A percentile compares a stretch with the other conserved stretches of the same genome.
phyloP scores from a whole-genome alignment of 352 stramenopile species.

The Globisporangium polare region DNA sequence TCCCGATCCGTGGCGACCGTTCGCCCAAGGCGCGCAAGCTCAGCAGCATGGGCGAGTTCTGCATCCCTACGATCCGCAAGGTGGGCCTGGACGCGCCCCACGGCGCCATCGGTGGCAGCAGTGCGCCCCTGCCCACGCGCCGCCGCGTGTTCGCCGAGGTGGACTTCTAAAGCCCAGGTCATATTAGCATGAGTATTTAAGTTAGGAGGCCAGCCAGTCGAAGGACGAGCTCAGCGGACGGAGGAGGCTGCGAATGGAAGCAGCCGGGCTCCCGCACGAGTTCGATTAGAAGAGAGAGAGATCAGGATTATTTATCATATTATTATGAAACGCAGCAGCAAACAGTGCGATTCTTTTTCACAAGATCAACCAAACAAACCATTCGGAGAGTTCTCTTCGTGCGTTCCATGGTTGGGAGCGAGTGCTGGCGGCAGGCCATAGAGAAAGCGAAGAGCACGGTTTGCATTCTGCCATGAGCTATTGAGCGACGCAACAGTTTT shows the following conservation, averaged over 20 bases:
- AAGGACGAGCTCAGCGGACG: neutral
- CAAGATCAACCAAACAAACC: neutral
- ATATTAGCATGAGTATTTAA: constrained; percentile 10
- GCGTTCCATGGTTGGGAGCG: neutral
- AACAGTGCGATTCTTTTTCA: neutral
- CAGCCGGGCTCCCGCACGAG: neutral
- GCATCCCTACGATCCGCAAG: constrained; percentile 38
- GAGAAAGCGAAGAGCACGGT: no score
- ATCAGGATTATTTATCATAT: constrained; percentile 19
- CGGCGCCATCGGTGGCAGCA: constrained; percentile 7
- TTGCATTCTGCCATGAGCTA: no score
- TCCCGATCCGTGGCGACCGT: constrained; percentile 30
- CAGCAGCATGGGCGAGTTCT: constrained; percentile 40
- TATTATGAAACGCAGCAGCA: constrained; percentile 9
- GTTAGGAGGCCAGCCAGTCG: neutral
- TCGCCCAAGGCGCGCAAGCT: constrained; percentile 61
- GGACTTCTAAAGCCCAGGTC: constrained; percentile 34
- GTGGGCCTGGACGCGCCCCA: constrained; percentile 24
- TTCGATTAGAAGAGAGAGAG: constrained; percentile 4
- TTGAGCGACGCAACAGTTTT: no score
- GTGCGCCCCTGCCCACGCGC: constrained; percentile 32
- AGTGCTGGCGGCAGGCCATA: no score
- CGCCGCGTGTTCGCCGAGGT: constrained; percentile 77
- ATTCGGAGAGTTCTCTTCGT: neutral
- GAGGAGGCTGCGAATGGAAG: constrained; percentile 2